Evolutionary conservation across 2,329 filamentous ascomycete species (phyloP), one percentile per base, ranked within the genome.

Genomic region (Fusarium citri): DNA sequence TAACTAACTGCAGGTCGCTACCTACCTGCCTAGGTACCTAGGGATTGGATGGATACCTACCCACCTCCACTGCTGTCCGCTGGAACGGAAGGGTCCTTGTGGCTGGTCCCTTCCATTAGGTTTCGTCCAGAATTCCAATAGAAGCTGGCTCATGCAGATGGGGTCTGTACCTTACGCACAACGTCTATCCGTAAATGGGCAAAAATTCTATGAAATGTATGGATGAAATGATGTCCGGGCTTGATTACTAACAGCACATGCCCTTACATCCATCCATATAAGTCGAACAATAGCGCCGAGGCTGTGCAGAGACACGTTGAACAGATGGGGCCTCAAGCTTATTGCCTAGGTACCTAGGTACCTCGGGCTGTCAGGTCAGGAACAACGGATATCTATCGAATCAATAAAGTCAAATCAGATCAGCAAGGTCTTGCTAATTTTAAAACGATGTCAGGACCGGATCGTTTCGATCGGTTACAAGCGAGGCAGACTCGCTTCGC

Each of bases 301-400:
- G 71, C 72, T 74, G 68, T 74, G 72, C 66, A 75, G 57, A 37
- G 22, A 74, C 66, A 73, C 68, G 71, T 74, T 48, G 67, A 72
- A 63, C 64, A 56, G 68, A 68, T 53, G 59, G 59, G 65, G 67
- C 55, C 40, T 46, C 59, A 46, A 68, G n/a, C n/a, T 28, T 47
- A 20, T 23, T 22, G 53, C 37, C 45, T 45, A n/a, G n/a, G n/a
- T n/a, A 59, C 40, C 23, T 34, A 63, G 43, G 49, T 45, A 59
- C 46, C 28, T 54, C 31, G 18, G 34, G 34, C 34, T n/a, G 18
- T 37, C 34, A 6, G 41, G 34, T 20, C 28, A 41, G n/a, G 47
- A 16, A 30, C 26, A 22, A 53, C 22, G 15, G 56, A 60, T 50
- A 28, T 23, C 22, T 12, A 25, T 53, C 34, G 20, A 41, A 8